Evolutionary conservation across 768 basidiomycete genomes (phyloP), one percentile per base, ranked within the genome.

Genomic region (Tricholoma flavovirens): DNA sequence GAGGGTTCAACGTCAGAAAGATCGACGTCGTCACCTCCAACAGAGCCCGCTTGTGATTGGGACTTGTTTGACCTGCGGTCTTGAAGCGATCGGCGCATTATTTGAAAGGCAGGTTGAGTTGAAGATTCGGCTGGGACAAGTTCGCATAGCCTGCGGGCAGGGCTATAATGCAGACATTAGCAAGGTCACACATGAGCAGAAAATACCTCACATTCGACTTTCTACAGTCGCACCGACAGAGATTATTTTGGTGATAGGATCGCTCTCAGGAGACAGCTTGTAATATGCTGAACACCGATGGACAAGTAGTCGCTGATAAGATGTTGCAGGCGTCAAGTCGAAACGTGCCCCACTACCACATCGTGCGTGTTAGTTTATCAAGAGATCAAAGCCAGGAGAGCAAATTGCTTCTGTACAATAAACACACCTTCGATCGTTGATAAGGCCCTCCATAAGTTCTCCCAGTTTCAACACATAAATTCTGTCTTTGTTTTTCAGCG

Each of bases 401-500:
- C 43, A n/a, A 46, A 33, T 43, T 55, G 55, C 55, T 46, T 43
- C 14, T 12, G 33, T 24, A 24, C 15, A 19, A 32, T 14, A 54
- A 38, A 78, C 86, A 56, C 59, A 88, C 90, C 80, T 83, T 64
- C 78, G 82, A 67, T 91, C 90, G 57, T 72, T 79, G 64, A 93
- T 89, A 66, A 93, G 78, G 51, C 73, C 71, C 73, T 93, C 91
- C 82, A 93, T 89, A 61, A 75, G 77, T 74, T 93, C 92, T 56
- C 89, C 91, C n/a, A 93, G 80, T 76, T 88, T 92, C 64, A 93
- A 75, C 48, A 93, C 90, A 69, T 86, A 93, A 59, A 93, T 78
- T 66, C 91, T 80, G 71, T 93, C 91, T 75, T 93, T 93, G 78
- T 86, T 86, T 71, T 78, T 83, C 60, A 93, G 86, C 19, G 92